Evolutionary conservation across 2,329 filamentous ascomycete genomes (phyloP), one percentile per base, ranked within the genome.

Genomic region (Teratosphaeria pseudoeucalypti): DNA sequence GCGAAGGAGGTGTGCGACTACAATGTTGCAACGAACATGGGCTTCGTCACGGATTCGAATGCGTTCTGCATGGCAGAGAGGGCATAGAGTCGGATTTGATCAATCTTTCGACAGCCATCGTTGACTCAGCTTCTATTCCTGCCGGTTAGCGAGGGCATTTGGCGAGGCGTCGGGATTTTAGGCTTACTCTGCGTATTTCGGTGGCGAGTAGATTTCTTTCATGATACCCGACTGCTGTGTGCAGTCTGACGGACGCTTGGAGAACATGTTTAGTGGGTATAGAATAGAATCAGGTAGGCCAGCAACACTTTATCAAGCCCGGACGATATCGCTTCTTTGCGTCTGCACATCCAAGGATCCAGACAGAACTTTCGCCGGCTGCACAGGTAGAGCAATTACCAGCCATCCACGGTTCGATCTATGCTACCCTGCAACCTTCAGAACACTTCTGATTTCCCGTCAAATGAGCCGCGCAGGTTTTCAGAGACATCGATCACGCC

Each of bases 11-110:
- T 76, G 12, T 69, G 72, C 47, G 74, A 76, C 56, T 75, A 75
- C 60, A 74, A 76, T 57, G 70, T 76, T 52, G 70, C 72, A 7
- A 75, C 71, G 19, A 76, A 76, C 63, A 74, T 76, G 71, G 74
- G 74, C 26, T 77, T 76, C 60, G 74, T 76, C 6, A 73, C 72
- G 1, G 71, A 70, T 58, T 75, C 74, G 61, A 63, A 66, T 52
- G 66, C 70, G 7, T 74, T 76, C 57, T 63, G 66, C 58, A 61
- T 62, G 6, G 67, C 67, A 5, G 65, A 67, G 52, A 23, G 26
- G 34, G 56, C 29, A 10, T 58, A 52, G 43, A 49, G 43, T 23
- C 3, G 43, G 43, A 10, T 19, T 23, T 16, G 43, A 32, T 32
- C 10, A n/a, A 49, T 16, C n/a, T n/a, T 19, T 49, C 19, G 10